Evolutionary conservation across 352 stramenopile species (phyloP), one percentile per base, ranked within the genome.

Genomic region (Globisporangium okanoganense): DNA sequence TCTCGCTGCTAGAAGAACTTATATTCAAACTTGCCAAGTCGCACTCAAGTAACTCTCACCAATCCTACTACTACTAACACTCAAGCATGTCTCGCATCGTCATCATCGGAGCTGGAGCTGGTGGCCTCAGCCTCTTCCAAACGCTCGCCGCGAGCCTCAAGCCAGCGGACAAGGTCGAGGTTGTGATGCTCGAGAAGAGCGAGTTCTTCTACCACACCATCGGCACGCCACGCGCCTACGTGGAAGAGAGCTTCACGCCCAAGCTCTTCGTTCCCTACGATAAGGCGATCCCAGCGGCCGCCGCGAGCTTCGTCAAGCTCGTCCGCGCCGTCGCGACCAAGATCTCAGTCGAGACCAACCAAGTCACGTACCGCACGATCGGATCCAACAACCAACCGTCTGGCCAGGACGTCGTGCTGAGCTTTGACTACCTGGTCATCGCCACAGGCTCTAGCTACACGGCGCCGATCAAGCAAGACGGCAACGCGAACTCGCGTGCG

Each of bases 261-360:
- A 87, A 85, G 60, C 69, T 88, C 36, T 86, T 86, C 63, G 62
- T 88, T 12, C 76, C 75, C 41, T 82, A 82, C 55, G 73, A 78
- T 59, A 77, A 71, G n/a, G 75, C 66, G n/a, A 64, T 87, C 35
- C 67, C 74, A 16, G 62, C 64, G 29, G 51, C 62, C 16, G 57
- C 72, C 31, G 53, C 54, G 22, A 25, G 40, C 2, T 85, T 79
- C 62, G 72, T 70, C 47, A 72, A 73, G 61, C 65, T 85, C 44
- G 61, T 76, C 56, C 76, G 73, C 50, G 72, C 68, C 5, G n/a
- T 79, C 29, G 73, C 69, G 20, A 85, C 72, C 14, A 61, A 53
- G 53, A 78, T 84, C 58, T 35, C 35, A n/a, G 10, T 24, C 9
- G 25, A 57, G 14, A 25, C 45, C 7, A 40, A 36, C 27, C 18